These are phyloP conservation scores for Syncephalastrum contaminatum DNA, from an alignment of 371 early-diverging fungal genomes.

Conservation along the genomic window DNA sequence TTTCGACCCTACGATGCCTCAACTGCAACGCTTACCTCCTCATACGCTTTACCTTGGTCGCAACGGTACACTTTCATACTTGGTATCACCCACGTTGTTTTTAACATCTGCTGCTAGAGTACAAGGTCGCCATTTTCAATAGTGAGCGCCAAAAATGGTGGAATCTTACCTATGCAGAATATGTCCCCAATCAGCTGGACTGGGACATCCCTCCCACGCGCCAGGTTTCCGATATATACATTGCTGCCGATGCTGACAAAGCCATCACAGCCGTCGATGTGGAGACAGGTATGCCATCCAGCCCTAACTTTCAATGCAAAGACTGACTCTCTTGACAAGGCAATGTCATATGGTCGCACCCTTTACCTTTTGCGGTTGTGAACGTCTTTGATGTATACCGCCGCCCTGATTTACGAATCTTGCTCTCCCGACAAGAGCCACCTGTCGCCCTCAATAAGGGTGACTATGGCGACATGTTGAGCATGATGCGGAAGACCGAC, in stretches of 20 bases:
- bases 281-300: conserved; percentile 16
- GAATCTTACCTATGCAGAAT: conserved; percentile 46
- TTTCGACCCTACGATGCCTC: conserved; percentile 14
- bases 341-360: conserved; percentile 25
- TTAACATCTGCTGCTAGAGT: conserved; percentile 15
- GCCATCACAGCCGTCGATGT: conserved; percentile 38
- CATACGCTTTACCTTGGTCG: conserved; percentile 42
- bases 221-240: conserved; percentile 31
- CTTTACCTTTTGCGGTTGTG: conserved; percentile 36
- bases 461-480: conserved; percentile 24
- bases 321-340: conserved; percentile 13
- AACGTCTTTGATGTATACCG: conserved; percentile 43
- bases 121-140: conserved; percentile 27
- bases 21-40: conserved; percentile 21
- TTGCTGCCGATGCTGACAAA: conserved; percentile 38
- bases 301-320: not conserved
- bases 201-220: conserved; percentile 29
- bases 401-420: conserved; percentile 32
- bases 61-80: conserved; percentile 25
- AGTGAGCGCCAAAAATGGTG: conserved; percentile 24
- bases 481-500: not conserved
- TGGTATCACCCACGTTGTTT: not conserved
- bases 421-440: conserved; percentile 30
- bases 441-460: conserved; percentile 29
- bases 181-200: conserved; percentile 42